Conservation (phyloP, 768 basidiomycete genomes). For the Termitomyces sp. region DNA sequence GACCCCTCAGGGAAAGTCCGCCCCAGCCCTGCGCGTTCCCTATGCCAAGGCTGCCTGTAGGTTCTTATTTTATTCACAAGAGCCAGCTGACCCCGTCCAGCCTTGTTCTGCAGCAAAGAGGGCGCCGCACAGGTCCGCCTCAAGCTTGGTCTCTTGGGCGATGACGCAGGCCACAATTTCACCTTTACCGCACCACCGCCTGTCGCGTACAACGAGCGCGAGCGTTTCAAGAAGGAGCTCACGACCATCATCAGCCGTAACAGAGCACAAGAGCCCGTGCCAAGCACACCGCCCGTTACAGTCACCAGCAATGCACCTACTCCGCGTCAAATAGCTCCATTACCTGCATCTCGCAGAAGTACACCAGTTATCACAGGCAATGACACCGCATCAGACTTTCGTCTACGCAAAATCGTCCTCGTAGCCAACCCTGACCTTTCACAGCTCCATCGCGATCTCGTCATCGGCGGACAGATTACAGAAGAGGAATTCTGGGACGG, state of each 20-base stretch:
- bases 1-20: constrained; percentile 70
- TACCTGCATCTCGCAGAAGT: constrained; percentile 53
- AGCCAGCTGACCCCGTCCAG: constrained; percentile 32
- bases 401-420: constrained; percentile 75
- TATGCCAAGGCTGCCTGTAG: constrained; percentile 60
- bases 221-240: constrained; percentile 78
- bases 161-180: constrained; percentile 79
- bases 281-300: constrained; percentile 16
- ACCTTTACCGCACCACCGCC: constrained; percentile 70
- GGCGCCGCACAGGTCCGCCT: constrained; percentile 76
- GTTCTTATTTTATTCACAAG: constrained; percentile 22
- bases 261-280: constrained; percentile 37
- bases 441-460: constrained; percentile 82
- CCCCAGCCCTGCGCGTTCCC: constrained; percentile 60
- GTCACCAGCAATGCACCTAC: constrained; percentile 23
- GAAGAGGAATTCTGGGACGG: constrained; percentile 98
- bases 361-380: constrained; percentile 50
- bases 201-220: constrained; percentile 67
- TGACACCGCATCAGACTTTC: constrained; percentile 66
- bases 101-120: constrained; percentile 84
- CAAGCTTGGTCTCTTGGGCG: constrained; percentile 65
- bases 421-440: constrained; percentile 76
- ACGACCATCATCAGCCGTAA: constrained; percentile 77
- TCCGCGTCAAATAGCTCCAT: constrained; percentile 47
- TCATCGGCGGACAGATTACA: constrained; percentile 78